Conservation (phyloP, 2,329 filamentous ascomycete species). For the Verticillium isaacii region DNA sequence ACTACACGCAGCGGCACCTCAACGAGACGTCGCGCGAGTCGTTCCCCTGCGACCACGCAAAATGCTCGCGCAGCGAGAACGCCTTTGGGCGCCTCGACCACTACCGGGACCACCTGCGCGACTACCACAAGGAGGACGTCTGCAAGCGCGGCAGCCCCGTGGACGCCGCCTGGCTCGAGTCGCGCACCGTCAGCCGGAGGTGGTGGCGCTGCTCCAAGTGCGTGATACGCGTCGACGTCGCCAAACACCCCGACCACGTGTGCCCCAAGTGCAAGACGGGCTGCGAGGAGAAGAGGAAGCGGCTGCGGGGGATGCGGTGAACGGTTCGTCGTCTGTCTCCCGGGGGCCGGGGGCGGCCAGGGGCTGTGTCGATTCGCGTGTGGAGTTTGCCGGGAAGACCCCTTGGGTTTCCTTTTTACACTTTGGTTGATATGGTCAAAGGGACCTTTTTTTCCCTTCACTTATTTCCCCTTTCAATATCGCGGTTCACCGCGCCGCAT, state of each 20-base stretch:
- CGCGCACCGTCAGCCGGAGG: slow-evolving; percentile 28
- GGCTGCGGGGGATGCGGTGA: slow-evolving; percentile 1
- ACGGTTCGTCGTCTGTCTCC: not conserved
- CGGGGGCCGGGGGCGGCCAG: too few species aligned
- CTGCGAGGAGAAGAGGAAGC: slow-evolving; percentile 39
- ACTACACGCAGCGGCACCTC: slow-evolving; percentile 44
- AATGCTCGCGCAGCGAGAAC: slow-evolving; percentile 36
- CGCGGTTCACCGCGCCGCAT: not conserved
- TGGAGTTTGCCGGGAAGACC: not conserved
- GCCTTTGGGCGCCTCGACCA: slow-evolving; percentile 53
- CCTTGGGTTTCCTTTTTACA: not conserved
- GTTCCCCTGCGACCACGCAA: slow-evolving; percentile 47
- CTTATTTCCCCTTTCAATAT: not conserved
- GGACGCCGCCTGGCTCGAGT: slow-evolving; percentile 32
- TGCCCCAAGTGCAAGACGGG: slow-evolving; percentile 42
- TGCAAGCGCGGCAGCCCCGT: slow-evolving; percentile 35
- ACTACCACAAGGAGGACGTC: slow-evolving; percentile 51
- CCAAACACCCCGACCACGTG: slow-evolving; percentile 21
- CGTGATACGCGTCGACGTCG: slow-evolving; percentile 38
- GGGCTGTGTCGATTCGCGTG: not conserved
- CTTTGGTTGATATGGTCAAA: not conserved
- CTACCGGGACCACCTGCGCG: slow-evolving; percentile 51
- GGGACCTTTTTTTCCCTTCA: too few species aligned
- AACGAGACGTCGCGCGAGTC: slow-evolving; percentile 33
- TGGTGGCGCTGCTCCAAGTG: slow-evolving; percentile 56